A percentile compares a stretch with the other conserved stretches of the same genome.
phyloP scores from a whole-genome alignment of 75 land plant genomes.

The Cupressus sempervirens region DNA sequence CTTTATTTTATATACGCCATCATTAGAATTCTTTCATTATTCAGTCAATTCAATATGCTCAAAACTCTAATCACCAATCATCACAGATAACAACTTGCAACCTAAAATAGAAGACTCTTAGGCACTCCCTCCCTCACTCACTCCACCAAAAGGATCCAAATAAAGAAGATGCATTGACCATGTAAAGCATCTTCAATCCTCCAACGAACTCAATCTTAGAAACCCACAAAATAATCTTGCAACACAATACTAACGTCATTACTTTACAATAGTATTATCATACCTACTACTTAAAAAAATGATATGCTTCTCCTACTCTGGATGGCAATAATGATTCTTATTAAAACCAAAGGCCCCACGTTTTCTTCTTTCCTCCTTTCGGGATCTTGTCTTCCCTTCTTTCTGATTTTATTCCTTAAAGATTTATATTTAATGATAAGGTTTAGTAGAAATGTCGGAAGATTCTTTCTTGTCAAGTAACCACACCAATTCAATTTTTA shows the following conservation, averaged over 20 bases:
- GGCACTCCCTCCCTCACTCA: too few relatives aligned
- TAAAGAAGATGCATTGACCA: background rate
- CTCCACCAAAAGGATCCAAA: background rate
- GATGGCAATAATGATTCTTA: background rate
- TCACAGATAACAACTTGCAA: background rate
- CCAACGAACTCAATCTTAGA: constrained; percentile 4
- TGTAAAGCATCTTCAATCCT: background rate
- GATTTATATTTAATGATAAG: background rate
- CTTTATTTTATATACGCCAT: too few relatives aligned
- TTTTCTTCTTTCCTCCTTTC: background rate
- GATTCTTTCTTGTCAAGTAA: background rate
- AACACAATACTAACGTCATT: background rate
- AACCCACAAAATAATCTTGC: background rate
- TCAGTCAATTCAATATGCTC: too few relatives aligned
- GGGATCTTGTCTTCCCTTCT: constrained; percentile 2
- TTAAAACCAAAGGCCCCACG: constrained; percentile 2
- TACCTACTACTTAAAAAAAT: constrained; percentile 3
- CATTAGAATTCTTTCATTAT: too few relatives aligned
- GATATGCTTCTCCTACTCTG: background rate
- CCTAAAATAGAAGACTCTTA: background rate
- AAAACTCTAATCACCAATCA: background rate
- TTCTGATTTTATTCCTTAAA: constrained; percentile 1
- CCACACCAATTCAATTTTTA: background rate
- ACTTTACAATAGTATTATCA: background rate
- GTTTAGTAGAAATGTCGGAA: constrained; percentile 2